phyloP scores from a whole-genome alignment of 1,284 basidiomycete species.

The Trichosporon ovoides region DNA sequence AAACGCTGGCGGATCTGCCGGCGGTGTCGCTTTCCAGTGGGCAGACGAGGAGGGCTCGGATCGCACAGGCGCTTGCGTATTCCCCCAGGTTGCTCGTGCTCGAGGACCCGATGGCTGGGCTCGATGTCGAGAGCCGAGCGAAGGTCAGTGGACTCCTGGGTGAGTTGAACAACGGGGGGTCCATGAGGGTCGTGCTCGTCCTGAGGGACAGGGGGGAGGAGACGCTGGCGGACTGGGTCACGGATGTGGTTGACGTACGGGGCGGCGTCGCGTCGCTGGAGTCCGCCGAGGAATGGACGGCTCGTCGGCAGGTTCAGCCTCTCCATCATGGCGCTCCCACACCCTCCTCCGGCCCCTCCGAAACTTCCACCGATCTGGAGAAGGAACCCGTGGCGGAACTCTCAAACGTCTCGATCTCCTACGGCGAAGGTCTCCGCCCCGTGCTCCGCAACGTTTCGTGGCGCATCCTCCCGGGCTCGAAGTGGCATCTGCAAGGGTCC shows the following conservation, averaged over 20 bases:
- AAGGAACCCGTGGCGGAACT: conserved; percentile 67
- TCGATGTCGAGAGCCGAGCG: conserved; percentile 41
- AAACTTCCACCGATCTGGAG: no score
- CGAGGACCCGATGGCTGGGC: conserved; percentile 64
- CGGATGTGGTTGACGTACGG: conserved; percentile 58
- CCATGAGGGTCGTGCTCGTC: conserved; percentile 63
- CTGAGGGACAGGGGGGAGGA: conserved; percentile 66
- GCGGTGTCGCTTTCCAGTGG: conserved; percentile 81
- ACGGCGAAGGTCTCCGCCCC: conserved; percentile 58
- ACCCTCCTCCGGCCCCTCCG: no score
- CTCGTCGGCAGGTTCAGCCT: conserved; percentile 52
- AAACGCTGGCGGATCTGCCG: conserved; percentile 67
- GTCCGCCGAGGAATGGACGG: conserved; percentile 52
- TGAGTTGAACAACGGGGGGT: conserved; percentile 35
- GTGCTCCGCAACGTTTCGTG: conserved; percentile 71
- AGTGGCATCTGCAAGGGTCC: conserved; percentile 79
- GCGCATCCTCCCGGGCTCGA: conserved; percentile 70
- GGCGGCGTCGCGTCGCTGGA: conserved; percentile 54
- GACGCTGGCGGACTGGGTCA: conserved; percentile 70
- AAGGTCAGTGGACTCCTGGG: conserved; percentile 39
- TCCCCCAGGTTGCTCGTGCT: conserved; percentile 68
- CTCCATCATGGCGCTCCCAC: no score
- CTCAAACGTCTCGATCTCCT: conserved; percentile 64
- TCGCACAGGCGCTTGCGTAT: conserved; percentile 68
- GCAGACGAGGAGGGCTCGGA: conserved; percentile 80